Conservation (phyloP, 306 rosid genomes). For the Mimosa bimucronata region DNA sequence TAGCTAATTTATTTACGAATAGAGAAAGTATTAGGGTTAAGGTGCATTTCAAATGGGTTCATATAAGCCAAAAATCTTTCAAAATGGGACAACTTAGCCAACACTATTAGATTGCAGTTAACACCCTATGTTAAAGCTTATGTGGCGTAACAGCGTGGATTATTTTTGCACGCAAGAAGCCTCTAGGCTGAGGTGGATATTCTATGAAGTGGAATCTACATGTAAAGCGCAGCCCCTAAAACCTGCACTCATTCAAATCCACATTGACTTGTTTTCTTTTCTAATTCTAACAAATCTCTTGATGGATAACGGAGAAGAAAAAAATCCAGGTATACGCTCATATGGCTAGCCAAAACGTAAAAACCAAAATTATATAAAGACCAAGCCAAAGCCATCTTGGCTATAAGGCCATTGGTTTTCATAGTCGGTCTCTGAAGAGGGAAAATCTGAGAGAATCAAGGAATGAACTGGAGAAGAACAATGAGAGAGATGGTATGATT, state of each 20-base stretch:
- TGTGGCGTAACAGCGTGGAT: too few relatives aligned
- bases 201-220: too few relatives aligned
- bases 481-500: conserved; percentile 80
- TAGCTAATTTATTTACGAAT: too few relatives aligned
- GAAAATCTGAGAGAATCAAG: conserved; percentile 70
- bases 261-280: too few relatives aligned
- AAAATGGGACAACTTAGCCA: too few relatives aligned
- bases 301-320: neutral
- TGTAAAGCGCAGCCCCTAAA: conserved; percentile 81
- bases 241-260: conserved; percentile 62
- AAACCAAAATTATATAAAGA: conserved; percentile 81
- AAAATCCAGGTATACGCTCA: conserved; percentile 41
- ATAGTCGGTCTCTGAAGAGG: conserved; percentile 70
- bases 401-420: conserved; percentile 75
- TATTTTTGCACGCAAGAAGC: too few relatives aligned
- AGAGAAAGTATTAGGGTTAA: too few relatives aligned
- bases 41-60: too few relatives aligned
- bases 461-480: conserved; percentile 79
- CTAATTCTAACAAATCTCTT: neutral
- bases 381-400: conserved; percentile 81
- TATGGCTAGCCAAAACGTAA: conserved; percentile 78
- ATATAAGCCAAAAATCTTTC: too few relatives aligned
- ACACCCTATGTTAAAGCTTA: too few relatives aligned
- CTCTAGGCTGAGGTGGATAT: too few relatives aligned
- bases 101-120: too few relatives aligned